A percentile compares a stretch with the other conserved stretches of the same genome.
Evolutionary conservation across 805 yeast species (phyloP).

Genomic region (Saccharomycopsis capsularis): DNA sequence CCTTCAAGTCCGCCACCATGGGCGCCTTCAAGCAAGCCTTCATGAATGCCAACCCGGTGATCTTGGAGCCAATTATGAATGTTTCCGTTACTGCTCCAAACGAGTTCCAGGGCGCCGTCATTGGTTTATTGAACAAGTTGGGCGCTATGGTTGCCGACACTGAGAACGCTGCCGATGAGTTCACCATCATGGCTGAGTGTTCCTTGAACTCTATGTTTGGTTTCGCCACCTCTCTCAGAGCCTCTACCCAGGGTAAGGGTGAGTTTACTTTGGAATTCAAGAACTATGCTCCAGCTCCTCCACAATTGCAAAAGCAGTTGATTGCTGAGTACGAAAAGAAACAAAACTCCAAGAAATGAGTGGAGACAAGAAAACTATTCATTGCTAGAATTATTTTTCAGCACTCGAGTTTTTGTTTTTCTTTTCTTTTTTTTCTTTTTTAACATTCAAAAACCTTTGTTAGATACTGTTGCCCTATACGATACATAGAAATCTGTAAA

Average conservation of each 20-base stretch:
- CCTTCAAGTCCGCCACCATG: constrained; percentile 88
- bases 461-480: no score
- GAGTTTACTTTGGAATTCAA: constrained; percentile 94
- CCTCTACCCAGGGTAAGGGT: constrained; percentile 97
- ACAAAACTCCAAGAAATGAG: constrained; percentile 33
- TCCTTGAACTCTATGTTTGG: constrained; percentile 96
- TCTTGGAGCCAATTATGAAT: constrained; percentile 94
- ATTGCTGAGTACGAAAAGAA: constrained; percentile 75
- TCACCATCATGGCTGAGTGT: constrained; percentile 89
- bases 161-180: constrained; percentile 90
- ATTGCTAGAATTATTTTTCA: no score
- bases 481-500: no score
- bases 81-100: constrained; percentile 90
- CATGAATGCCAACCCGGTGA: constrained; percentile 72
- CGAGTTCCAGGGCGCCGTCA: constrained; percentile 92
- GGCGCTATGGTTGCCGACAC: constrained; percentile 92
- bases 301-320: constrained; percentile 84
- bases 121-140: constrained; percentile 85
- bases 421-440: no score
- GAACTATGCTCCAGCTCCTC: constrained; percentile 84
- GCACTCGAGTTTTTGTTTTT: no score
- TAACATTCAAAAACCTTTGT: no score
- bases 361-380: no score
- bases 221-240: constrained; percentile 90
- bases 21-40: constrained; percentile 92